These are phyloP conservation scores for Chaetomiaceae sp. DNA, from an alignment of 2,329 filamentous ascomycete species.

Conservation along the genomic window DNA sequence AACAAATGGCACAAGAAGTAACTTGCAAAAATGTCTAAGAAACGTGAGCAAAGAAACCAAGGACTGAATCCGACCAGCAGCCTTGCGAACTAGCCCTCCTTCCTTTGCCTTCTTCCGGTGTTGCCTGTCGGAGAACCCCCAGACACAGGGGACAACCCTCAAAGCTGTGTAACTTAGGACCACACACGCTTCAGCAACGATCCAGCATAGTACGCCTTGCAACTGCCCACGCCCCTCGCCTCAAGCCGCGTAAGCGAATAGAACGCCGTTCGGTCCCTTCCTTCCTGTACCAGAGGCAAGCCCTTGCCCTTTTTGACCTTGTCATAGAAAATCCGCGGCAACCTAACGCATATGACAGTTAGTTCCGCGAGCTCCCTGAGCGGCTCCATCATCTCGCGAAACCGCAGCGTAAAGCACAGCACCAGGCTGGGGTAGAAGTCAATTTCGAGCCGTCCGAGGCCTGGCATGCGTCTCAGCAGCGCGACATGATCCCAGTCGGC, in stretches of 20 bases:
- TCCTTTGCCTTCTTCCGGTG: too few species aligned
- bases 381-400: slow-evolving; percentile 6
- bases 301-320: background rate
- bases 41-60: too few species aligned
- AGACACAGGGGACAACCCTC: too few species aligned
- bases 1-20: too few species aligned
- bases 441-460: slow-evolving; percentile 7
- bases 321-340: background rate
- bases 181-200: too few species aligned
- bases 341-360: background rate
- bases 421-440: slow-evolving; percentile 13
- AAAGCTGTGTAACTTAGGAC: too few species aligned
- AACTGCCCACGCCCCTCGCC: background rate
- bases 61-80: too few species aligned
- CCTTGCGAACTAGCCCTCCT: too few species aligned
- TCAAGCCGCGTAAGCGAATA: background rate
- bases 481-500: background rate
- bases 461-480: slow-evolving; percentile 7
- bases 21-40: too few species aligned
- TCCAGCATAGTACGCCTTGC: background rate
- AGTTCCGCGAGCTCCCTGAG: background rate
- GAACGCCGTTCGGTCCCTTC: background rate
- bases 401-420: background rate
- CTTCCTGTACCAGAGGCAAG: background rate
- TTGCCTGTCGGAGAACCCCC: too few species aligned